phyloP scores from a whole-genome alignment of 371 early-diverging fungal genomes.

The Dentiscutata heterogama region DNA sequence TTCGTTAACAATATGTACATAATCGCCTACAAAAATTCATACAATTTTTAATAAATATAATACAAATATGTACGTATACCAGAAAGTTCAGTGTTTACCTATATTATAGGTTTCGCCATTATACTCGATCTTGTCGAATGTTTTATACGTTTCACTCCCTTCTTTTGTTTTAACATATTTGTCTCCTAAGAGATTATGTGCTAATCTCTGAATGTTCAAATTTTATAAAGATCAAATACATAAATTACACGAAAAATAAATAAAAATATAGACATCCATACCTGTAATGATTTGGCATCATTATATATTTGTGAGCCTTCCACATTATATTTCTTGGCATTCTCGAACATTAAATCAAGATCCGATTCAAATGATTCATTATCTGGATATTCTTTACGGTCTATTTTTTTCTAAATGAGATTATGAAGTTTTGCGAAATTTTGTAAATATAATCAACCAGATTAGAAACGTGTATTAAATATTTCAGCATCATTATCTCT shows the following conservation, averaged over 20 bases:
- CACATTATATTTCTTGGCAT: slow-evolving; percentile 83
- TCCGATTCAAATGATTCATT: slow-evolving; percentile 71
- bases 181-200: slow-evolving; percentile 14
- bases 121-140: slow-evolving; percentile 9
- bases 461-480: not conserved
- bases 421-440: too few species aligned
- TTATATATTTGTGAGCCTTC: slow-evolving; percentile 80
- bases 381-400: slow-evolving; percentile 60
- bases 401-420: slow-evolving; percentile 56
- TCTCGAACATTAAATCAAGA: slow-evolving; percentile 78
- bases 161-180: not conserved
- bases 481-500: too few species aligned
- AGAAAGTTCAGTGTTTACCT: not conserved
- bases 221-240: not conserved
- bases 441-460: not conserved
- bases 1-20: slow-evolving; percentile 57
- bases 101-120: slow-evolving; percentile 40
- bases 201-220: not conserved
- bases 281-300: slow-evolving; percentile 76
- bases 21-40: slow-evolving; percentile 54
- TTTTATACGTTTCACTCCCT: not conserved
- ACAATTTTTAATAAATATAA: not conserved
- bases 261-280: slow-evolving; percentile 44
- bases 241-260: not conserved
- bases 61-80: not conserved